phyloP scores from a whole-genome alignment of 352 stramenopile species.

The Phytophthora sp. region DNA sequence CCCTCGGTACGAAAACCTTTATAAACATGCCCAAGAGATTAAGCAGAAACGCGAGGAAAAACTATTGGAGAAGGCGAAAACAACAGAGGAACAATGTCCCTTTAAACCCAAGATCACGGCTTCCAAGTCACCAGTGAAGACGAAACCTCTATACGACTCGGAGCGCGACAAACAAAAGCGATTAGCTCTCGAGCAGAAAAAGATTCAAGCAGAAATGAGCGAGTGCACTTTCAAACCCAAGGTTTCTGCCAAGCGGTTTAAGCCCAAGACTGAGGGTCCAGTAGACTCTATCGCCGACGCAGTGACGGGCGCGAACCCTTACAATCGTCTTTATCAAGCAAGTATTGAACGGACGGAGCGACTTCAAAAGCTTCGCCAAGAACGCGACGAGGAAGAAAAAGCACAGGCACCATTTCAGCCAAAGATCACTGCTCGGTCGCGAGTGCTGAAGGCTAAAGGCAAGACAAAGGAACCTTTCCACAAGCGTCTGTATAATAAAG shows the following conservation, averaged over 20 bases:
- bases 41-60: slow-evolving; percentile 78
- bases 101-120: slow-evolving; percentile 83
- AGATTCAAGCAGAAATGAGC: slow-evolving; percentile 64
- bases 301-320: slow-evolving; percentile 42
- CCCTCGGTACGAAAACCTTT: slow-evolving; percentile 78
- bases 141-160: slow-evolving; percentile 69
- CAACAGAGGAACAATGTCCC: slow-evolving; percentile 65
- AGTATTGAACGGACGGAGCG: slow-evolving; percentile 63
- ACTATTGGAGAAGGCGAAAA: slow-evolving; percentile 58
- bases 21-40: slow-evolving; percentile 69
- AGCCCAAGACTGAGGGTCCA: slow-evolving; percentile 33
- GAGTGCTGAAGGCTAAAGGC: slow-evolving; percentile 29
- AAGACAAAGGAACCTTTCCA: slow-evolving; percentile 71
- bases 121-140: slow-evolving; percentile 62
- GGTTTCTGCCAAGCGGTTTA: slow-evolving; percentile 53
- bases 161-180: slow-evolving; percentile 78
- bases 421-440: slow-evolving; percentile 44
- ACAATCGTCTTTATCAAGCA: slow-evolving; percentile 76
- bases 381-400: slow-evolving; percentile 69
- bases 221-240: slow-evolving; percentile 79
- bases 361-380: slow-evolving; percentile 70
- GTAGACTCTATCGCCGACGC: neutral
- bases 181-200: slow-evolving; percentile 73
- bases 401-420: slow-evolving; percentile 68
- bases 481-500: slow-evolving; percentile 80